Evolutionary conservation across 163 green algal species (phyloP).

Genomic region (Trebouxia gelatinosa): DNA sequence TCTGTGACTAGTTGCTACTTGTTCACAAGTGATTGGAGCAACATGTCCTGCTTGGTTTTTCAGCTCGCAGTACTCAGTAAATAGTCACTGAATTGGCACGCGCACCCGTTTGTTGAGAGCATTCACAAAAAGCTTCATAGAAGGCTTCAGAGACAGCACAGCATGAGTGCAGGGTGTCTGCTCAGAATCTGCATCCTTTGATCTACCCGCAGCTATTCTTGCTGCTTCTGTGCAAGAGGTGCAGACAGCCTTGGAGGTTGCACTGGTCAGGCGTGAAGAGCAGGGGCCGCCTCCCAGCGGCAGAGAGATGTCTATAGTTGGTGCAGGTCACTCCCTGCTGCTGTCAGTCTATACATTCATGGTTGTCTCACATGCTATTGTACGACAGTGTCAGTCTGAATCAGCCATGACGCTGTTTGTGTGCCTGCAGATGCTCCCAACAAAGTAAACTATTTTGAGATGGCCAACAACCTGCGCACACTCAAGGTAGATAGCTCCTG

Average conservation of each 20-base stretch:
- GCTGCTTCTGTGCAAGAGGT: conserved; percentile 50
- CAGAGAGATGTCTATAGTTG: conserved; percentile 1
- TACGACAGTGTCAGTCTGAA: neutral
- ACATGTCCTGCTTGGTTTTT: too few species aligned
- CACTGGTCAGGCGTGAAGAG: conserved; percentile 15
- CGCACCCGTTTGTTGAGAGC: too few species aligned
- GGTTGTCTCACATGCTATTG: too few species aligned
- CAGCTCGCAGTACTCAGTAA: too few species aligned
- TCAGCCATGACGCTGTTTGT: too few species aligned
- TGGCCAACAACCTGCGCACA: conserved; percentile 41
- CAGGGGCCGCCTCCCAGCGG: neutral
- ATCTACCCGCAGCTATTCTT: conserved; percentile 65
- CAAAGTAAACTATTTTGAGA: conserved; percentile 35
- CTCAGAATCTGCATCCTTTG: conserved; percentile 81
- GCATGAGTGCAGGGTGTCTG: conserved; percentile 74
- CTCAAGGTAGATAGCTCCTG: neutral
- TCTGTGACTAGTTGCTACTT: too few species aligned
- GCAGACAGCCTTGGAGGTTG: conserved; percentile 36
- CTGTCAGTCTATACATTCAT: too few species aligned
- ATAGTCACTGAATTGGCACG: too few species aligned
- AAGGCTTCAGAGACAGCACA: too few species aligned
- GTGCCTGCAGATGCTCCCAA: neutral
- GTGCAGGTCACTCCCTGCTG: neutral
- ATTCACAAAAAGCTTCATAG: too few species aligned
- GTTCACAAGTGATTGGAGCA: too few species aligned